phyloP scores from a whole-genome alignment of 495 filamentous ascomycete genomes.

The Trichoderma erinaceum region DNA sequence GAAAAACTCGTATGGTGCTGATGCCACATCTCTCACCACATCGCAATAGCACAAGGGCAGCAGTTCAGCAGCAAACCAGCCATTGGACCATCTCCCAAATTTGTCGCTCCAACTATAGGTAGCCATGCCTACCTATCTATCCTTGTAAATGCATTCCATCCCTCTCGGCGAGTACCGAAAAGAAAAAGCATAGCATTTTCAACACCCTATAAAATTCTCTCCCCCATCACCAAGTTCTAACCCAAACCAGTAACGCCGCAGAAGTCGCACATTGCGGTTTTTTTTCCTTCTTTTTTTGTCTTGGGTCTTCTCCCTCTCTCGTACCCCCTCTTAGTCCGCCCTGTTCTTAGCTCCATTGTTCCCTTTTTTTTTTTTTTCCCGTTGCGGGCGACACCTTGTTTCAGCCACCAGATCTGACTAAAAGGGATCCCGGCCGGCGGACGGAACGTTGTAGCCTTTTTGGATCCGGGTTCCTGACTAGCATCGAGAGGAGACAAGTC shows the following conservation, averaged over 20 bases:
- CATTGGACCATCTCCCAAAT: too few relatives aligned
- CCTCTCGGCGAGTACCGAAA: background rate
- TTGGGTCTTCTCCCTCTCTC: background rate
- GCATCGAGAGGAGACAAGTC: background rate
- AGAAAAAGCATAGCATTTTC: background rate
- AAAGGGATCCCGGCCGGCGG: background rate
- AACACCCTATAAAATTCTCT: too few relatives aligned
- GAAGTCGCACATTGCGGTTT: background rate
- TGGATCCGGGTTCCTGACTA: background rate
- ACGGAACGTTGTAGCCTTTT: background rate
- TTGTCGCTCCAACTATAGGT: too few relatives aligned
- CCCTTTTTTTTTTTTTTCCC: too few relatives aligned
- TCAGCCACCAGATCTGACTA: constrained; percentile 1
- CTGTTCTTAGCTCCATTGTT: too few relatives aligned
- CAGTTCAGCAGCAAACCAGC: too few relatives aligned
- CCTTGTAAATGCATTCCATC: background rate
- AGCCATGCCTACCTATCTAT: too few relatives aligned
- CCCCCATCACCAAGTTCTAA: background rate
- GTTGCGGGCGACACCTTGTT: too few relatives aligned
- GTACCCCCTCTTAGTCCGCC: background rate
- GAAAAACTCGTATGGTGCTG: too few relatives aligned
- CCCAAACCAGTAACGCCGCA: background rate
- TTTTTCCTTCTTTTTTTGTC: background rate
- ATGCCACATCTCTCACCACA: too few relatives aligned
- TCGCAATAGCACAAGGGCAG: too few relatives aligned